Base-by-base conservation (phyloP, 768 basidiomycete species). In the Mrakia frigida region DNA sequence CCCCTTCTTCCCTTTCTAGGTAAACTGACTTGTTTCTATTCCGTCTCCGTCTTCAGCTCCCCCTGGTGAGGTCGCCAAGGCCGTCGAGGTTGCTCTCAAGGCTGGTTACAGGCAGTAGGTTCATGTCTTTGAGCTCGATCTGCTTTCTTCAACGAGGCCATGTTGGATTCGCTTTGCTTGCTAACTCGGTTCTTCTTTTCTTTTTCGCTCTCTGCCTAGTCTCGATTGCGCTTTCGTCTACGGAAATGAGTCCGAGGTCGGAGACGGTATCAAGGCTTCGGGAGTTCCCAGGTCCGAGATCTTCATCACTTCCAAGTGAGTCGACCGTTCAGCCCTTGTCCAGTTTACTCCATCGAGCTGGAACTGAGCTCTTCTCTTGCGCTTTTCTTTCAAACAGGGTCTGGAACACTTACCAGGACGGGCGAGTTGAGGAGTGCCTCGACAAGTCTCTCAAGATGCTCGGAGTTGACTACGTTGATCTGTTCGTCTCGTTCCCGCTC, bases 391-490 rank as follows among this genome's bases (percentile, higher is more conserved):
- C 43, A 28, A 25, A 25, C 59, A 67, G 35, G n/a, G 76, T 76
- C 50, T 77, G 76, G 76, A 60, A 65, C 65, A 77, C 76, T 11
- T 77, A 77, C 60, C 75, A 71, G 43, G 76, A 72, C 39, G 69
- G 46, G 10, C 75, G 70, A 50, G 73, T 73, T 5, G 67, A 77
- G 35, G 72, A 74, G 67, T 77, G 72, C 43, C 88, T 94, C 67
- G 88, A 94, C 72, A 88, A 89, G 83, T 92, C 91, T 23, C 86
- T 95, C 28, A 81, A 83, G 74, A 89, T 91, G 81, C 88, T 94
- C 59, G 90, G 90, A 13, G 82, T 89, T 28, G 86, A 89, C 61
- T 95, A 93, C 81, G 85, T 95, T 56, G 93, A 94, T 82, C 86
- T 52, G 63, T 43, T 31, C 50, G n/a, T 53, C 35, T 39, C 60